Evolutionary conservation across 208 protist species (phyloP).

Genomic region (Leishmania mexicana): DNA sequence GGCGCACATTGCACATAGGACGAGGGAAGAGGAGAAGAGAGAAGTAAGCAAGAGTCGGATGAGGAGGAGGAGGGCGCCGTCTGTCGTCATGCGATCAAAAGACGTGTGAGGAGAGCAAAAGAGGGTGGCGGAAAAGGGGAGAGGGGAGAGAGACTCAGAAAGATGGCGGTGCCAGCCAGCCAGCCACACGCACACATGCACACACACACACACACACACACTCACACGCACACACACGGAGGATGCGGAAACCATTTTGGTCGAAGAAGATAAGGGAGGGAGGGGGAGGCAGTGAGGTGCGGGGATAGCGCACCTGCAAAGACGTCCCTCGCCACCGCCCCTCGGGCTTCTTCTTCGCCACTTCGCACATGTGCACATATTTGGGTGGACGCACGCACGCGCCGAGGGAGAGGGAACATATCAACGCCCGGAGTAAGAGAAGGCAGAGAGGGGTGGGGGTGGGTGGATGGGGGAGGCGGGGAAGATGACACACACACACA

Average conservation of each 20-base stretch:
- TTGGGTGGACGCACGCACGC: neutral
- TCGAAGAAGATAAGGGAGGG: neutral
- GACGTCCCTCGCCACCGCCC: neutral
- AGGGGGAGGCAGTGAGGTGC: neutral
- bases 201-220: conserved; percentile 7
- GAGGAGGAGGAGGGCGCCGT: neutral
- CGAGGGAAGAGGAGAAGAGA: neutral
- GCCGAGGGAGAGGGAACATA: neutral
- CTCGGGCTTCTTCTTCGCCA: neutral
- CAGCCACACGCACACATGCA: neutral
- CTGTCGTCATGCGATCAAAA: conserved; percentile 1
- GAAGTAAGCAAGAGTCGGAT: neutral
- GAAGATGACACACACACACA: neutral
- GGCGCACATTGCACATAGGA: neutral
- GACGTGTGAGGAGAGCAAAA: neutral
- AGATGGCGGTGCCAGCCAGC: neutral
- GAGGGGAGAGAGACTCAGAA: neutral
- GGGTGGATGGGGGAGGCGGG: neutral
- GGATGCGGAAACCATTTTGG: neutral
- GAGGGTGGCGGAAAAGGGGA: neutral
- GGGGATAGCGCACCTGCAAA: neutral
- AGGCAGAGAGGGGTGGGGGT: neutral
- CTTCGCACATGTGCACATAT: neutral
- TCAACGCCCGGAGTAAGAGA: neutral
- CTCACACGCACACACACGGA: neutral